A percentile compares a stretch with the other conserved stretches of the same genome.
Conservation (phyloP, 768 basidiomycete genomes). For the Suillus variegatus region DNA sequence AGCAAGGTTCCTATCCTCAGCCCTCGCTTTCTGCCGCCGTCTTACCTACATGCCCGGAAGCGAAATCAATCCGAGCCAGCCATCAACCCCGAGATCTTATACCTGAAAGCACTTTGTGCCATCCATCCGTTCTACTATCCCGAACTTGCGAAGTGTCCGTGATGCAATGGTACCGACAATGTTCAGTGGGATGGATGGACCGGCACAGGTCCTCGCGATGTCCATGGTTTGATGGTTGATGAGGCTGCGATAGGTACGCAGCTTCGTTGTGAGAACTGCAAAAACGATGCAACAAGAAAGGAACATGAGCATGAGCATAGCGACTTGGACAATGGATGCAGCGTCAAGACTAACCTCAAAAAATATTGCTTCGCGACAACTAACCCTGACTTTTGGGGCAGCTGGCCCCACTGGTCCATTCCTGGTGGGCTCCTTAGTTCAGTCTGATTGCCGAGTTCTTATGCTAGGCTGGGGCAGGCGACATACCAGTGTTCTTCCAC, state of each 20-base stretch:
- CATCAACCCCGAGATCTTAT: constrained; percentile 1
- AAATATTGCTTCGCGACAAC: too few relatives aligned
- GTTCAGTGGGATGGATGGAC: constrained; percentile 14
- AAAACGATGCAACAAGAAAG: not conserved
- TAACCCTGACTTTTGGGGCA: too few relatives aligned
- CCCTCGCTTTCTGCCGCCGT: constrained; percentile 25
- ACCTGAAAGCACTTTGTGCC: constrained; percentile 8
- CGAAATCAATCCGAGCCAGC: not conserved
- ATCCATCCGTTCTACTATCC: constrained; percentile 13
- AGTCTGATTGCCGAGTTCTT: too few relatives aligned
- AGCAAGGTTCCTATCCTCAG: constrained; percentile 23
- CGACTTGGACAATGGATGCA: too few relatives aligned
- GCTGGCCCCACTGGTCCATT: too few relatives aligned
- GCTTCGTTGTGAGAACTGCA: not conserved
- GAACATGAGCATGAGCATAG: too few relatives aligned
- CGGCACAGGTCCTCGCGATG: not conserved
- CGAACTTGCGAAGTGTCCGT: constrained; percentile 3
- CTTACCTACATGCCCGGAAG: constrained; percentile 13
- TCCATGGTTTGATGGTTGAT: constrained; percentile 9
- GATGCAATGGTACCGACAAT: not conserved
- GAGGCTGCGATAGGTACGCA: too few relatives aligned
- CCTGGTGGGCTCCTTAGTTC: too few relatives aligned
- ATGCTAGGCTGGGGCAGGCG: too few relatives aligned
- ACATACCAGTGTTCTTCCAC: too few relatives aligned
- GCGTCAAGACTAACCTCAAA: too few relatives aligned